phyloP scores from a whole-genome alignment of 2,329 filamentous ascomycete genomes.

The Colletotrichum simmondsii region DNA sequence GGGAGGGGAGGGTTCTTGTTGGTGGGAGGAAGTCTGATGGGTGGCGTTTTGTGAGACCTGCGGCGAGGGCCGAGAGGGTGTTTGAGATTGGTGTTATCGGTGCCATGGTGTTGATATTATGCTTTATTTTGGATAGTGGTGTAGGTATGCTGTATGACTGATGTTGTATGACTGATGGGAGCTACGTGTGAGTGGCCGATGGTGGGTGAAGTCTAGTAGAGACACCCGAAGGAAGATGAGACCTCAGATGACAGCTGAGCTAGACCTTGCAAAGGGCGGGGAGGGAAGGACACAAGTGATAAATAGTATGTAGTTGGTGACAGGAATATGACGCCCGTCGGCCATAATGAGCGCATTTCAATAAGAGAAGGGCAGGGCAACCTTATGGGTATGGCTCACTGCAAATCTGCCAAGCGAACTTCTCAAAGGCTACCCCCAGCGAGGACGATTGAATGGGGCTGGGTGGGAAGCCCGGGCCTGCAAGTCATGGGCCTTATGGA shows the following conservation, averaged over 20 bases:
- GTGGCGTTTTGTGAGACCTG: background rate
- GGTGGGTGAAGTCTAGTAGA: background rate
- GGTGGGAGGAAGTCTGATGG: background rate
- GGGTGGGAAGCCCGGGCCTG: conserved; percentile 2
- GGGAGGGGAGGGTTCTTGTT: conserved; percentile 13
- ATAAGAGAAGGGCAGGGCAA: background rate
- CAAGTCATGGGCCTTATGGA: conserved; percentile 22
- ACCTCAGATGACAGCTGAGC: background rate
- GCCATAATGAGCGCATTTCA: background rate
- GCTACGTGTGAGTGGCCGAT: background rate
- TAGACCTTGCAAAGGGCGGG: background rate
- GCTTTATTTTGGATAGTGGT: background rate
- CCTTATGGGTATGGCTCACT: too few relatives aligned
- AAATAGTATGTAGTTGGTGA: conserved; percentile 11
- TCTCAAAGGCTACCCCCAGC: background rate
- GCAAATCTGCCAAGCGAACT: background rate
- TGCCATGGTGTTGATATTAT: conserved; percentile 8
- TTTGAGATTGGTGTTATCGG: conserved; percentile 12
- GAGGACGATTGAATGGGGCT: conserved; percentile 19
- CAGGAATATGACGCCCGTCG: conserved; percentile 12
- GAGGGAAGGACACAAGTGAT: background rate
- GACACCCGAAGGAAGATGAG: background rate
- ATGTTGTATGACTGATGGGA: too few relatives aligned
- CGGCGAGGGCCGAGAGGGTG: background rate
- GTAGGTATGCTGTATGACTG: background rate